Base-by-base conservation (phyloP, 208 protist species). In the Tritrichomonas musculus region DNA sequence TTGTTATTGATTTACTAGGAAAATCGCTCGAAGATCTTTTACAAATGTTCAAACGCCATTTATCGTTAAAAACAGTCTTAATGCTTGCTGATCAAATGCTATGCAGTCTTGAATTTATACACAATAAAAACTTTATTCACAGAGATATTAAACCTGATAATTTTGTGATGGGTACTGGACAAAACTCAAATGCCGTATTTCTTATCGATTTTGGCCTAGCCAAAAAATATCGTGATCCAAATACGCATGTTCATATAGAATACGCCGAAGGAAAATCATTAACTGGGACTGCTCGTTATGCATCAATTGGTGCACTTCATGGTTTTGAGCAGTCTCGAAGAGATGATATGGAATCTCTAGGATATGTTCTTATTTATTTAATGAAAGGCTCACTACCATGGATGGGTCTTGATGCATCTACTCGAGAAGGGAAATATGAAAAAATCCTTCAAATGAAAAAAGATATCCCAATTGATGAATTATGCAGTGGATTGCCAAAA, bases 281-380 rank as follows among this genome's bases (percentile, higher is more conserved):
- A 65, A 41, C 39, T 9, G 80, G 80, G 11, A 92, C 80, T 22
- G 50, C 80, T 36, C 47, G 27, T 11, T 92, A 33, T 72, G 30
- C n/a, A 9, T 97, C 96, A 80, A 98, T 99, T 93, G 99, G 99
- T 96, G 99, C 98, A 30, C 99, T 99, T 96, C 95, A 99, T 49
- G 99, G 99, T 75, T 98, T 99, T 69, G 98, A 98, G 96, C 97
- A 98, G 94, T 96, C 94, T n/a, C 50, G 88, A 20, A 33, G 88
- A 49, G 88, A 92, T 50, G 88, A 92, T 92, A 60, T 94, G 13
- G 99, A 99, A 95, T 97, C 97, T 36, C 96, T 99, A 41, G 98
- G 97, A 64, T 98, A 99, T 95, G 97, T 99, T 44, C 95, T 99
- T 22, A 97, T 99, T 94, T 99, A 99, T 95, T 99, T 99, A 93